These are phyloP conservation scores for Exophiala alcalophila DNA, from an alignment of 2,329 filamentous ascomycete genomes.

Conservation along the genomic window DNA sequence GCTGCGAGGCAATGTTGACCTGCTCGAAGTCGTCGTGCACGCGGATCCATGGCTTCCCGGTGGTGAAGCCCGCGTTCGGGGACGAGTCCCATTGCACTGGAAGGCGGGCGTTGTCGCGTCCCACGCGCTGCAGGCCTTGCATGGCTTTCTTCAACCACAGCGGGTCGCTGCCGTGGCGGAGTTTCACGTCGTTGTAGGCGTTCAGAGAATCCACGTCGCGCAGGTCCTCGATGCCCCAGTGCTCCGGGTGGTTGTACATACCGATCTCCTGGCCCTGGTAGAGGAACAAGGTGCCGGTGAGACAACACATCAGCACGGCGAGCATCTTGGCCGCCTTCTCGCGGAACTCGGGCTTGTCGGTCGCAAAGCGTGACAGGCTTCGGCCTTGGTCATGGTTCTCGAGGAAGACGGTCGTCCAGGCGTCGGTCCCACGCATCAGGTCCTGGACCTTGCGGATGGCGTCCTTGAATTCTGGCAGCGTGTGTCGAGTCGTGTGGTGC, in stretches of 20 bases:
- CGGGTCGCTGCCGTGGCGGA: slow-evolving; percentile 35
- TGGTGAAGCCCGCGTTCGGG: slow-evolving; percentile 64
- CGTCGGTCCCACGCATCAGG: slow-evolving; percentile 51
- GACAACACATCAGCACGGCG: slow-evolving; percentile 55
- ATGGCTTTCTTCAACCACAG: slow-evolving; percentile 46
- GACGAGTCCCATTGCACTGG: slow-evolving; percentile 68
- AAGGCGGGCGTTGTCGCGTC: slow-evolving; percentile 65
- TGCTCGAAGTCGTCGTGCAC: slow-evolving; percentile 60
- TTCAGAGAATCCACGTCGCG: slow-evolving; percentile 36
- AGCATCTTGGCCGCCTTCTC: slow-evolving; percentile 58
- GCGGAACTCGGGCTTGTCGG: slow-evolving; percentile 51
- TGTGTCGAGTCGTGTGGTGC: slow-evolving; percentile 25
- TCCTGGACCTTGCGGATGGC: slow-evolving; percentile 58
- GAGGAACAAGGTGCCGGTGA: slow-evolving; percentile 54
- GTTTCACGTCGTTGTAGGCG: slow-evolving; percentile 41
- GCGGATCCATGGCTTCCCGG: slow-evolving; percentile 65
- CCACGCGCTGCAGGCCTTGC: slow-evolving; percentile 49
- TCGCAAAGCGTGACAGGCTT: slow-evolving; percentile 53
- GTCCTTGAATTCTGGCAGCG: slow-evolving; percentile 51
- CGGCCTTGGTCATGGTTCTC: slow-evolving; percentile 67
- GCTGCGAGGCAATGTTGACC: slow-evolving; percentile 59
- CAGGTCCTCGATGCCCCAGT: slow-evolving; percentile 46
- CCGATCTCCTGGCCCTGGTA: slow-evolving; percentile 60
- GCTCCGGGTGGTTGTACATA: slow-evolving; percentile 52
- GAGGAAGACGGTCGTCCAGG: slow-evolving; percentile 64